Evolutionary conservation across 164 flowering plant species (phyloP).

Genomic region (Chloranthus sessilifolius): DNA sequence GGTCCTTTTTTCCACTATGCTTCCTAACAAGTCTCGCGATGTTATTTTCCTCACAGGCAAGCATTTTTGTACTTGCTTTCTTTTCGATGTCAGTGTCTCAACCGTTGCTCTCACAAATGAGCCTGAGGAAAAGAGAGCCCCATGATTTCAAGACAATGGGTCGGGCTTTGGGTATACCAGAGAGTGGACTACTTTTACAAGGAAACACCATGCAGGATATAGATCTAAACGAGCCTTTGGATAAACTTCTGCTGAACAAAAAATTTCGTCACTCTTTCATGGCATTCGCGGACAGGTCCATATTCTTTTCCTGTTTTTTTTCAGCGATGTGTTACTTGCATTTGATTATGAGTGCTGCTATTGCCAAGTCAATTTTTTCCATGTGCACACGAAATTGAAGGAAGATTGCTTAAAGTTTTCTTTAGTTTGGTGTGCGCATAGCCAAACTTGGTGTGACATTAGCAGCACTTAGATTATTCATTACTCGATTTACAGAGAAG

Average conservation of each 20-base stretch:
- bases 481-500: too few species aligned
- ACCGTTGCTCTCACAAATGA: slow-evolving; percentile 75
- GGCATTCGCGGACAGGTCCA: slow-evolving; percentile 84
- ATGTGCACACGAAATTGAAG: too few species aligned
- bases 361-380: too few species aligned
- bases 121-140: slow-evolving; percentile 58
- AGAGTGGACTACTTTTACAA: slow-evolving; percentile 46
- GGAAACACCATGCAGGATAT: slow-evolving; percentile 25
- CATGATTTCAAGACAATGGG: slow-evolving; percentile 54
- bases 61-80: slow-evolving; percentile 62
- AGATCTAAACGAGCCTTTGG: slow-evolving; percentile 64
- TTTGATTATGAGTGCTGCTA: too few species aligned
- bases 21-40: slow-evolving; percentile 10
- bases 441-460: too few species aligned
- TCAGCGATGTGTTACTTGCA: too few species aligned
- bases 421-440: too few species aligned
- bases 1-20: too few species aligned
- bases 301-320: background rate
- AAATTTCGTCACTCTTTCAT: slow-evolving; percentile 72
- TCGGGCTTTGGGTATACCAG: slow-evolving; percentile 76
- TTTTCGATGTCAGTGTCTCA: slow-evolving; percentile 74
- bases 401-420: too few species aligned
- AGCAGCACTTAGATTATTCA: too few species aligned
- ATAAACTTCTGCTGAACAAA: slow-evolving; percentile 69
- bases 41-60: slow-evolving; percentile 40